Percentiles rank a stretch among this genome's conserved stretches.
phyloP scores from a whole-genome alignment of 2,329 filamentous ascomycete genomes.

The Xylariales sp. region DNA sequence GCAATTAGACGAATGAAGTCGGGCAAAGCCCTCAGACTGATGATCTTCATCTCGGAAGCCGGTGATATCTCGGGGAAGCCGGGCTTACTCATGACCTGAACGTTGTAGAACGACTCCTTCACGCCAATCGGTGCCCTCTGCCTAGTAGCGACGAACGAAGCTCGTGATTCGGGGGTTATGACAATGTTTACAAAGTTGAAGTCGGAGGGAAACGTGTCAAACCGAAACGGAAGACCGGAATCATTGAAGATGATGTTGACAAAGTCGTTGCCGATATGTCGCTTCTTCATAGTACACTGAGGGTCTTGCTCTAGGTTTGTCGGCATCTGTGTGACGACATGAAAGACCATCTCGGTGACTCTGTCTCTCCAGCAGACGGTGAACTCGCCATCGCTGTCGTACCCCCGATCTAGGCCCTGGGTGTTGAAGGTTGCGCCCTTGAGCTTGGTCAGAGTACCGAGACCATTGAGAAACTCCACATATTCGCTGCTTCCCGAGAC shows the following conservation, averaged over 20 bases:
- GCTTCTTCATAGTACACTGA: constrained; percentile 78
- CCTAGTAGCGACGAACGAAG: constrained; percentile 63
- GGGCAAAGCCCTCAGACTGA: constrained; percentile 77
- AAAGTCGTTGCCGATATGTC: constrained; percentile 94
- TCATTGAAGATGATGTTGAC: constrained; percentile 99
- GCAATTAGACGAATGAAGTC: constrained; percentile 83
- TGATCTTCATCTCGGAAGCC: constrained; percentile 81
- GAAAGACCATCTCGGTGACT: constrained; percentile 92
- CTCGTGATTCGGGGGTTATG: constrained; percentile 79
- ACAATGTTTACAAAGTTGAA: constrained; percentile 98
- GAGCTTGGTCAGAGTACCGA: constrained; percentile 77
- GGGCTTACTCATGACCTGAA: constrained; percentile 81
- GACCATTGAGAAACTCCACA: constrained; percentile 72
- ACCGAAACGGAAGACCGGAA: constrained; percentile 81
- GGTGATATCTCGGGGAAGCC: constrained; percentile 91
- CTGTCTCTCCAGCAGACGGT: constrained; percentile 93
- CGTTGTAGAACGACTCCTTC: constrained; percentile 68
- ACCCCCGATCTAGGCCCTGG: constrained; percentile 77
- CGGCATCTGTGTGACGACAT: constrained; percentile 96
- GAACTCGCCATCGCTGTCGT: constrained; percentile 77
- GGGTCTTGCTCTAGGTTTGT: constrained; percentile 74
- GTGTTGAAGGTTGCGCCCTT: constrained; percentile 86
- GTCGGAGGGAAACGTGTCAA: constrained; percentile 87
- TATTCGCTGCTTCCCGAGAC: constrained; percentile 84
- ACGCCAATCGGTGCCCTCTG: constrained; percentile 31